Percentiles rank a stretch among this genome's conserved stretches.
These are phyloP conservation scores for Termitomyces sp. DNA, from an alignment of 768 basidiomycete genomes.

Conservation along the genomic window DNA sequence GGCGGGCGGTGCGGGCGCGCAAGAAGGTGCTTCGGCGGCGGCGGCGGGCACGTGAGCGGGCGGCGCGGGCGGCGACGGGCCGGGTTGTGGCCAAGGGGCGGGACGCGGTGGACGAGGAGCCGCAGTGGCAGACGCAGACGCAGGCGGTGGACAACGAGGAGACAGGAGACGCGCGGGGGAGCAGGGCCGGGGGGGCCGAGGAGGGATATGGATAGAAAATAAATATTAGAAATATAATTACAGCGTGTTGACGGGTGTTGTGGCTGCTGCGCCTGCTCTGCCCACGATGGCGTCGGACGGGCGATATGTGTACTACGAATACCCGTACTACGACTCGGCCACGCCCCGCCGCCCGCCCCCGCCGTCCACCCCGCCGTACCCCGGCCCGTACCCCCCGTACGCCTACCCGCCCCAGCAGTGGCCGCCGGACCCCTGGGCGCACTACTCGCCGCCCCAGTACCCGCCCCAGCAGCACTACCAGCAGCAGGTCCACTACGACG, in stretches of 20 bases:
- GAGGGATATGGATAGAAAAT: not conserved
- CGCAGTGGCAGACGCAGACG: constrained; percentile 19
- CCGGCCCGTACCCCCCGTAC: not conserved
- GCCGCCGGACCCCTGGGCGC: not conserved
- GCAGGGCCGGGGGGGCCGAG: not conserved
- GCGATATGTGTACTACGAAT: constrained; percentile 59
- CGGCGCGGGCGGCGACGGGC: constrained; percentile 41
- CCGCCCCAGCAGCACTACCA: constrained; percentile 11
- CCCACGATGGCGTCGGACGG: constrained; percentile 35
- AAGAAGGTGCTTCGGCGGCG: constrained; percentile 75
- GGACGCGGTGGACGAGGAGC: constrained; percentile 7
- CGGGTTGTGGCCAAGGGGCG: constrained; percentile 20
- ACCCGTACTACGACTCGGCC: constrained; percentile 14
- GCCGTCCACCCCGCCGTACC: not conserved
- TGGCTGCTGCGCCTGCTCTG: not conserved
- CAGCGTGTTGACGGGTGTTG: not conserved
- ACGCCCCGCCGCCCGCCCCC: not conserved
- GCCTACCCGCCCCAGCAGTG: constrained; percentile 8
- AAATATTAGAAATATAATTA: not conserved
- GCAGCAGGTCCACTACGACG: not conserved
- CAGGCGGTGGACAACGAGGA: constrained; percentile 6
- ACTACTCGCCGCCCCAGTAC: constrained; percentile 1
- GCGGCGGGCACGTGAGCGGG: constrained; percentile 66
- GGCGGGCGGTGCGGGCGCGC: constrained; percentile 59
- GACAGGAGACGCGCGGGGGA: not conserved